Percentiles rank a stretch among this genome's conserved stretches.
phyloP scores from a whole-genome alignment of 345 rosid genomes.

The Eucalyptus paniculata region DNA sequence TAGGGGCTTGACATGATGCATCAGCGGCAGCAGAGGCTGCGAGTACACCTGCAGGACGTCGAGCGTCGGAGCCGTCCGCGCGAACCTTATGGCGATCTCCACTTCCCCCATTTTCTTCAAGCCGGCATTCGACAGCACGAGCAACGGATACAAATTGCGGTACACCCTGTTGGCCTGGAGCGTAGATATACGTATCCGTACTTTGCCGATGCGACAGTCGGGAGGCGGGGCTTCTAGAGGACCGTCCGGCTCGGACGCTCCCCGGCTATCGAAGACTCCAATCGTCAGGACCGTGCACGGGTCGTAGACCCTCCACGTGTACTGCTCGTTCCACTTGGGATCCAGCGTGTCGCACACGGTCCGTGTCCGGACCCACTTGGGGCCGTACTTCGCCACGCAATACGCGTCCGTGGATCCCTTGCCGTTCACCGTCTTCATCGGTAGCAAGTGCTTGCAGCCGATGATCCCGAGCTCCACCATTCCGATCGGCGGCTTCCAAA shows the following conservation, averaged over 20 bases:
- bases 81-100: conserved; percentile 59
- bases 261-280: conserved; percentile 75
- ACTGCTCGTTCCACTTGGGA: conserved; percentile 94
- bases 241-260: conserved; percentile 23
- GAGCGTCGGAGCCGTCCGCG: conserved; percentile 45
- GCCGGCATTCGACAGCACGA: conserved; percentile 39
- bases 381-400: conserved; percentile 76
- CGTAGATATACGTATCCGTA: conserved; percentile 64
- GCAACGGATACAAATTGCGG: conserved; percentile 45
- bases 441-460: conserved; percentile 64
- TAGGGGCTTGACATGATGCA: conserved; percentile 72
- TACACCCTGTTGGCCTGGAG: conserved; percentile 60
- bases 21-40: conserved; percentile 63
- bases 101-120: conserved; percentile 68
- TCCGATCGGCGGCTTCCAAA: conserved; percentile 84
- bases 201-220: conserved; percentile 60
- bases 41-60: conserved; percentile 83
- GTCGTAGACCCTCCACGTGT: conserved; percentile 82
- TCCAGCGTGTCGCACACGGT: conserved; percentile 60
- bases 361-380: conserved; percentile 88
- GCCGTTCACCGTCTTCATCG: conserved; percentile 59
- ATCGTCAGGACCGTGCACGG: conserved; percentile 71
- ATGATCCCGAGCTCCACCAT: conserved; percentile 72
- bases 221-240: conserved; percentile 34
- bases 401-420: conserved; percentile 71